phyloP scores from a whole-genome alignment of 2,329 filamentous ascomycete species.

The Sclerotiophoma versabilis region DNA sequence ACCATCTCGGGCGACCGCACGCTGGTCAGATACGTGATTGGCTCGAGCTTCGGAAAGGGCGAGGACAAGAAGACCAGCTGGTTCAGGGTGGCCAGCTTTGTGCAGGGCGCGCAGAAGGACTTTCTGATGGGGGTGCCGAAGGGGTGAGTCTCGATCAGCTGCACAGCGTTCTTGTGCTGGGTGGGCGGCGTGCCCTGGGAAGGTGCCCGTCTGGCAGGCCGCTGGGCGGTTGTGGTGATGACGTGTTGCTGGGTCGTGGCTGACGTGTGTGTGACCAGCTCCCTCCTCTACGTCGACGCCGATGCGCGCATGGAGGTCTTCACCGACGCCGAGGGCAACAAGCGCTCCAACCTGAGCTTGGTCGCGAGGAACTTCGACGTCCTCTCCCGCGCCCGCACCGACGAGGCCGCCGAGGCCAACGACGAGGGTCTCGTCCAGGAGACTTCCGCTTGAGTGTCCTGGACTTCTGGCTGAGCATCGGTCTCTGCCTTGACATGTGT shows the following conservation, averaged over 20 bases:
- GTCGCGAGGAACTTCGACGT: slow-evolving; percentile 64
- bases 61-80: slow-evolving; percentile 82
- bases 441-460: slow-evolving; percentile 27
- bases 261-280: slow-evolving; percentile 57
- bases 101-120: slow-evolving; percentile 73
- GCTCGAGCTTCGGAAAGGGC: slow-evolving; percentile 67
- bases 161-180: no score
- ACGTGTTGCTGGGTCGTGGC: no score
- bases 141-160: slow-evolving; percentile 74
- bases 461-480: neutral
- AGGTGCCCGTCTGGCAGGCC: no score
- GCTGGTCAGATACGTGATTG: slow-evolving; percentile 78
- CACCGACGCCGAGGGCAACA: slow-evolving; percentile 74
- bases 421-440: slow-evolving; percentile 47
- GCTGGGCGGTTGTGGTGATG: no score
- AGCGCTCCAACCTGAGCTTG: slow-evolving; percentile 69
- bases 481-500: neutral
- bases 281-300: slow-evolving; percentile 82
- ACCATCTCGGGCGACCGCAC: slow-evolving; percentile 78
- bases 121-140: slow-evolving; percentile 77
- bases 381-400: slow-evolving; percentile 35
- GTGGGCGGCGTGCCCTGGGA: no score
- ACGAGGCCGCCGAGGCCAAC: slow-evolving; percentile 30
- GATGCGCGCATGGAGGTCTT: slow-evolving; percentile 71
- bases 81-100: slow-evolving; percentile 82